These are phyloP conservation scores for Fusarium floridanum DNA, from an alignment of 2,329 filamentous ascomycete species.

Conservation along the genomic window DNA sequence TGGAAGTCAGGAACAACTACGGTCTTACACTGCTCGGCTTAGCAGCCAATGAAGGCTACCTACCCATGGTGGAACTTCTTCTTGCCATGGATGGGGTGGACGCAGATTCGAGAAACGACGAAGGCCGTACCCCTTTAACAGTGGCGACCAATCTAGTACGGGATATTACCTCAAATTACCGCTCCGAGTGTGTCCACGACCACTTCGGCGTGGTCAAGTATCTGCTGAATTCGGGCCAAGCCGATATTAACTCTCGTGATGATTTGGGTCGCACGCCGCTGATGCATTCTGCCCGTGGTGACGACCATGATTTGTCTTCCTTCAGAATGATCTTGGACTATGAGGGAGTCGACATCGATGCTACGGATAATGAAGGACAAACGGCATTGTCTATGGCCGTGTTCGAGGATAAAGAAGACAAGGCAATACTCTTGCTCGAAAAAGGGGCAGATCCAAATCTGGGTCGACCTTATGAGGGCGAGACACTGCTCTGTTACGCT, in stretches of 20 bases:
- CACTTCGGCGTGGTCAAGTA: neutral
- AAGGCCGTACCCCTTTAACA: neutral
- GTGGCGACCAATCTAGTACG: neutral
- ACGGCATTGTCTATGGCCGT: neutral
- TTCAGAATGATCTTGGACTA: neutral
- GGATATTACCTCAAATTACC: too few relatives aligned
- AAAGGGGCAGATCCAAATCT: neutral
- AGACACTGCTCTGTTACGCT: neutral
- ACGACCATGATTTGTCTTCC: neutral
- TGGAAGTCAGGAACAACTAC: neutral
- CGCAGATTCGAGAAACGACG: neutral
- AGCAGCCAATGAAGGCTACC: neutral
- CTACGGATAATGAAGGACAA: neutral
- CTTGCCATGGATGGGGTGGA: neutral
- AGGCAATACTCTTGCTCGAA: neutral
- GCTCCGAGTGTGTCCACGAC: neutral
- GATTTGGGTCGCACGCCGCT: neutral
- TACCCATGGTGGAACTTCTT: neutral
- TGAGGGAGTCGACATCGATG: neutral
- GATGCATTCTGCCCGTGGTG: neutral
- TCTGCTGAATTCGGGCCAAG: neutral
- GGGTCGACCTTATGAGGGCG: neutral
- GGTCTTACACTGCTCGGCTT: neutral
- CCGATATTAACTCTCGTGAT: neutral
- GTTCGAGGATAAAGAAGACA: neutral